phyloP scores from a whole-genome alignment of 73 alveolate species.

The Paramecium pentaurelia region DNA sequence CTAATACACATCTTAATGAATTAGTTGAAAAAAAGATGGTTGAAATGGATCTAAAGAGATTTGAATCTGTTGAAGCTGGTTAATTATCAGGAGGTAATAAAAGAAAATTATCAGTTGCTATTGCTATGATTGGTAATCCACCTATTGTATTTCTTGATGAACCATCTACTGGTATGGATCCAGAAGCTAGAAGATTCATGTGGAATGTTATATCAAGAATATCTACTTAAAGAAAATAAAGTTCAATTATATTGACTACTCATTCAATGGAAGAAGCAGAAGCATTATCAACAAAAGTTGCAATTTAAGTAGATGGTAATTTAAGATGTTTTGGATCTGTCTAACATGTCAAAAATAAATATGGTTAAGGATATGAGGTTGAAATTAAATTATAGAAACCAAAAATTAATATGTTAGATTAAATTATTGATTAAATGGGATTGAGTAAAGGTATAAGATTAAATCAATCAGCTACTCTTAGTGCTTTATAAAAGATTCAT shows the following conservation, averaged over 20 bases:
- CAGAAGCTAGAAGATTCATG: constrained; percentile 87
- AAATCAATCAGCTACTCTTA: neutral
- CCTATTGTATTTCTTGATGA: constrained; percentile 95
- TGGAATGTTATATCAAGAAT: constrained; percentile 91
- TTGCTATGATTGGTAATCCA: constrained; percentile 96
- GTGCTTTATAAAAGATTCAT: constrained; percentile 5
- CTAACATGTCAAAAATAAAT: constrained; percentile 83
- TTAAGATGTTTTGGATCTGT: constrained; percentile 88
- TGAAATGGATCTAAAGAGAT: constrained; percentile 79
- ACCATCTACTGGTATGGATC: constrained; percentile 98
- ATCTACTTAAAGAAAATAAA: constrained; percentile 76
- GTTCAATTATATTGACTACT: constrained; percentile 81
- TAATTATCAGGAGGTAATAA: constrained; percentile 96
- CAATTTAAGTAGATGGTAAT: constrained; percentile 89
- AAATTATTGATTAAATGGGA: neutral
- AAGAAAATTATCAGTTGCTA: constrained; percentile 94
- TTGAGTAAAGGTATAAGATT: neutral
- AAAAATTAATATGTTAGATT: constrained; percentile 31
- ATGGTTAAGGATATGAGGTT: constrained; percentile 89
- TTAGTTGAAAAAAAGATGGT: constrained; percentile 69
- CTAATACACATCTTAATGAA: constrained; percentile 34
- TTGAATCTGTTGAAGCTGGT: constrained; percentile 79
- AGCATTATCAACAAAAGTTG: constrained; percentile 87
- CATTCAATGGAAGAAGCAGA: constrained; percentile 96
- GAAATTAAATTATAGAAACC: constrained; percentile 72